Base-by-base conservation (phyloP, 148 eudicot species). In the Rhododendron williamsianum region DNA sequence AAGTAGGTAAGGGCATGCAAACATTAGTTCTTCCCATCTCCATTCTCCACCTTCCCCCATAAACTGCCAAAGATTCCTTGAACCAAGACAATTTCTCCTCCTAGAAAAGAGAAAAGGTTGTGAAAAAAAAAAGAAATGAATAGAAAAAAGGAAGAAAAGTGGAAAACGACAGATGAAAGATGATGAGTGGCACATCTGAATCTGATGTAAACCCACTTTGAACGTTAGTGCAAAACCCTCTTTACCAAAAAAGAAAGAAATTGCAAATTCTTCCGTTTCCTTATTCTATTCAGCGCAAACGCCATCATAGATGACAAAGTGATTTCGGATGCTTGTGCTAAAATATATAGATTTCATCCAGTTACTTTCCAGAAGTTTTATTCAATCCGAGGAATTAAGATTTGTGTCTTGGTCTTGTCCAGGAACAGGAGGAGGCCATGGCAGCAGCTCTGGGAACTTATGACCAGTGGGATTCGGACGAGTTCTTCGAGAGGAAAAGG, bases 31-130 rank as follows among this genome's bases (percentile, higher is more conserved):
- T 81, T 81, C 46, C 48, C 27, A 35, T 56, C 69, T 51, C 63
- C 41, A 80, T 10, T 81, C 46, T 51, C 63, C 41, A 80, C n/a
- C 82, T 51, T 80, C 81, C 65, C 41, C 82, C 19, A 12, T 30
- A 49, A 48, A 49, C 60, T 12, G 65, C 41, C 45, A 80, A 80
- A 80, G 6, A 30, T 80, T 52, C 67, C 36, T 30, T 80, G 67
- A 80, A 80, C 41, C 82, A 52, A 80, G 45, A 51, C 82, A 78
- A 11, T 78, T 46, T 11, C 56, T 45, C 25, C 76, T n/a, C 30
- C 6, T 4, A 11, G 18, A n/a, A 10, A 45, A 45, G 7, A 77
- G 48, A 45, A 45, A 1, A n/a, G 4, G 35, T 69, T 12, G 11
- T 12, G 6, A 0, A 27, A 69, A 3, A 27, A 25, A 12, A 69